Conservation (phyloP, 2,329 filamentous ascomycete genomes). For the Monosporascus sp. region DNA sequence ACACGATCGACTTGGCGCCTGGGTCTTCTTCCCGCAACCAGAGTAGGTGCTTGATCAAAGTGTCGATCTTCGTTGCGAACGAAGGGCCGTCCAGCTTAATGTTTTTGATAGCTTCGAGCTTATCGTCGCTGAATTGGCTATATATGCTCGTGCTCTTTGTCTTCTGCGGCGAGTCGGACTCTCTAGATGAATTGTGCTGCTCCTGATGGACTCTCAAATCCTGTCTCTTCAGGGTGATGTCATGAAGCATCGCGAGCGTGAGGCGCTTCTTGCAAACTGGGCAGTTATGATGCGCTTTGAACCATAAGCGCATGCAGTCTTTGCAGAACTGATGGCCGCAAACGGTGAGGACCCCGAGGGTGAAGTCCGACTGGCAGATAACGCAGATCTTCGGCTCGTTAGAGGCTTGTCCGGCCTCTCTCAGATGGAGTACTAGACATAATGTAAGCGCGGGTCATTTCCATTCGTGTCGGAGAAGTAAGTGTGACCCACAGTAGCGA, state of each 20-base stretch:
- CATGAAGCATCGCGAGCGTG: slow-evolving; percentile 64
- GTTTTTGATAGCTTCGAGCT: slow-evolving; percentile 74
- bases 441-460: slow-evolving; percentile 12
- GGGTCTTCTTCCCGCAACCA: slow-evolving; percentile 83
- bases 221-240: slow-evolving; percentile 77
- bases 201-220: slow-evolving; percentile 64
- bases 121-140: slow-evolving; percentile 64
- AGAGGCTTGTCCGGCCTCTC: slow-evolving; percentile 54
- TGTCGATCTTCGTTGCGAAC: slow-evolving; percentile 90
- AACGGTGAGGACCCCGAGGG: slow-evolving; percentile 73
- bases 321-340: slow-evolving; percentile 93
- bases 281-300: slow-evolving; percentile 66
- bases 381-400: slow-evolving; percentile 69
- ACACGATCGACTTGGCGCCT: slow-evolving; percentile 87
- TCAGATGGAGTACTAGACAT: slow-evolving; percentile 45
- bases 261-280: slow-evolving; percentile 77
- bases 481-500: slow-evolving; percentile 56
- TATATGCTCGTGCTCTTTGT: slow-evolving; percentile 58
- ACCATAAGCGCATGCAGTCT: slow-evolving; percentile 79
- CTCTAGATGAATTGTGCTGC: slow-evolving; percentile 9
- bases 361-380: slow-evolving; percentile 76
- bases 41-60: slow-evolving; percentile 70
- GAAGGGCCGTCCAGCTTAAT: slow-evolving; percentile 68
- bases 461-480: not conserved
- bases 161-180: slow-evolving; percentile 2